Conservation (phyloP, 441 rosid species). For the Syzygium syzygioides region DNA sequence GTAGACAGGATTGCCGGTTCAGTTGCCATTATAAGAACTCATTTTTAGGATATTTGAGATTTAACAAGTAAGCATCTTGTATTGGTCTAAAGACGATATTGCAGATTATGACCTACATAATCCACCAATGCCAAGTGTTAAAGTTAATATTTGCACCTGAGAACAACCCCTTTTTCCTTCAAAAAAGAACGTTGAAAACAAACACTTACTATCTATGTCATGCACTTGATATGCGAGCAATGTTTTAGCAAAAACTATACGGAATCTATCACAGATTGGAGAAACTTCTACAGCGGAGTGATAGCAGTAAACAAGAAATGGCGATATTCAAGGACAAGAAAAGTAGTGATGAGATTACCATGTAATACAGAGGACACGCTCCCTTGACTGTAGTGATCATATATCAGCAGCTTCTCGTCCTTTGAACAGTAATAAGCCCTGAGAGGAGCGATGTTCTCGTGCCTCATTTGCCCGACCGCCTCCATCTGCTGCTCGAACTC, state of each 20-base stretch:
- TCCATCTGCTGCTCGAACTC: constrained; percentile 12
- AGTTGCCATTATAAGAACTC: neutral
- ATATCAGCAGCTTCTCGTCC: constrained; percentile 7
- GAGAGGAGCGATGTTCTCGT: constrained; percentile 1
- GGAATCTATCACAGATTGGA: neutral
- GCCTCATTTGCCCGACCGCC: neutral
- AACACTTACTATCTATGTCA: neutral
- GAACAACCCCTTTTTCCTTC: neutral
- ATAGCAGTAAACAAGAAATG: neutral
- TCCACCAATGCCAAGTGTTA: neutral
- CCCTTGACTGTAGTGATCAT: constrained; percentile 1
- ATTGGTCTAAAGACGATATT: neutral
- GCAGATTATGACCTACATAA: neutral
- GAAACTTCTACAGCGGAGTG: neutral
- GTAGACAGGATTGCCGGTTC: neutral
- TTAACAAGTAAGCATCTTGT: neutral
- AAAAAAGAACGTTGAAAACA: neutral
- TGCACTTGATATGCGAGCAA: neutral
- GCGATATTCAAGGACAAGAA: neutral
- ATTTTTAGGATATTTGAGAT: neutral
- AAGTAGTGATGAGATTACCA: neutral
- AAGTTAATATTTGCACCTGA: neutral
- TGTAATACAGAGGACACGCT: constrained; percentile 9
- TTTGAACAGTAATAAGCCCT: constrained; percentile 7
- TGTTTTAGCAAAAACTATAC: neutral